Base-by-base conservation (phyloP, 2,329 filamentous ascomycete genomes). In the Gaeumannomyces tritici region DNA sequence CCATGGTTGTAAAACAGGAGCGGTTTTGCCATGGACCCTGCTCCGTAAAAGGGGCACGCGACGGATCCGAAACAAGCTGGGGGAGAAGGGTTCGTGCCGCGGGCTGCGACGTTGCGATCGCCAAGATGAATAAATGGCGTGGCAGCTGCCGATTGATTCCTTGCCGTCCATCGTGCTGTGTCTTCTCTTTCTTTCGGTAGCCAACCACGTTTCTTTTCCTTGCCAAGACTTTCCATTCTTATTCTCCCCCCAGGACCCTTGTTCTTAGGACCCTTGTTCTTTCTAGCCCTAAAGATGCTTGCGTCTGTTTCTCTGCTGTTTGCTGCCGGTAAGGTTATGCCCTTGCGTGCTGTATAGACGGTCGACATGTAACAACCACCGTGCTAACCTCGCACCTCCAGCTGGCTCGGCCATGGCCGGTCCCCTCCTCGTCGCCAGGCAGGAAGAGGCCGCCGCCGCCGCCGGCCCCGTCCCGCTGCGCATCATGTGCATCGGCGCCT, bases 401-500 rank as follows among this genome's bases (percentile, higher is more conserved):
- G 58, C 35, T 21, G 35, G 33, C 7, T 35, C 26, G 58, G 58
- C 15, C 24, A 42, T 60, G 58, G 58, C 58, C 24, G 33, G 33
- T 5, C 58, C 58, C 35, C 26, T 60, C 26, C 33, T 59, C n/a
- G 24, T 21, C 35, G 15, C 12, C 24, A 35, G 58, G 2, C 58
- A 60, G 4, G 29, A 47, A 3, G 29, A 31, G 31, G 31, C 31
- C 8, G 4, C 31, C 31, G 31, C 21, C 29, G 60, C 60, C 31
- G 51, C 60, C 47, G 42, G 12, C 27, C 60, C 60, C n/a, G 60
- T 61, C n/a, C 42, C 60, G 28, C 71, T 79, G 11, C 75, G 76
- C 56, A 72, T 78, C 66, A 76, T 79, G 73, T 71, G 76, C 3
- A 71, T 79, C 2, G 77, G 77, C 58, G 77, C 76, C 1, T 78